Conservation (phyloP, 2,329 filamentous ascomycete genomes). For the Colletotrichum sp. region DNA sequence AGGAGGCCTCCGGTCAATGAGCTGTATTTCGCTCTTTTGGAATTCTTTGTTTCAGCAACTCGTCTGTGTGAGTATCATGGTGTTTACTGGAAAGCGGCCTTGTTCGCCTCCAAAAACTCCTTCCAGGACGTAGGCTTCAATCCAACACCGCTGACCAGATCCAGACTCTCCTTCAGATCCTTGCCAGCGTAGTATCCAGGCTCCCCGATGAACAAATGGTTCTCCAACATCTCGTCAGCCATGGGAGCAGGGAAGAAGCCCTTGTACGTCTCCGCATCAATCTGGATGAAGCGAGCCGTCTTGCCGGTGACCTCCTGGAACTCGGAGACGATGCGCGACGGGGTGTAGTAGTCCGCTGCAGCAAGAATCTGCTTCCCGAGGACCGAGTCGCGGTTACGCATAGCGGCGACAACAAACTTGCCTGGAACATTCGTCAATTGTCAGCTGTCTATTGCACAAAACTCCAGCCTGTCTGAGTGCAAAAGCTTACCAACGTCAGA, state of each 20-base stretch:
- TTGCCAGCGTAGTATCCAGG: constrained; percentile 22
- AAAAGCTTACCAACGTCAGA: constrained; percentile 34
- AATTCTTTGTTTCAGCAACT: neutral
- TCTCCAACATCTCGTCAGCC: constrained; percentile 27
- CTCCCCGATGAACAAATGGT: constrained; percentile 24
- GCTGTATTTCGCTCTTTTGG: neutral
- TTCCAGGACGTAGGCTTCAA: constrained; percentile 9
- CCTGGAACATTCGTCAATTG: neutral
- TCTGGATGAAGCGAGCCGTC: constrained; percentile 3
- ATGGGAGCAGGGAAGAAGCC: constrained; percentile 24
- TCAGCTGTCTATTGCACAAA: too few species aligned
- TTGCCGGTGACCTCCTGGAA: constrained; percentile 13
- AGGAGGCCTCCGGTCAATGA: fast-evolving
- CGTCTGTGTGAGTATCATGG: fast-evolving
- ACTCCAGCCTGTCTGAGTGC: too few species aligned
- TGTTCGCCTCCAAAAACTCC: constrained; percentile 10
- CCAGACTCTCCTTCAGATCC: neutral
- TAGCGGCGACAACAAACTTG: constrained; percentile 16
- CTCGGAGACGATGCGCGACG: constrained; percentile 8
- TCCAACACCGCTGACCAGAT: constrained; percentile 4
- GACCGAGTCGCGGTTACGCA: neutral
- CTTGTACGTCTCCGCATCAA: constrained; percentile 26
- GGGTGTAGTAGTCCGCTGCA: constrained; percentile 19
- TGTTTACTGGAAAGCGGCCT: neutral
- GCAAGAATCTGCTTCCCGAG: constrained; percentile 20